phyloP scores from a whole-genome alignment of 352 stramenopile genomes.

The Pythium volutum region DNA sequence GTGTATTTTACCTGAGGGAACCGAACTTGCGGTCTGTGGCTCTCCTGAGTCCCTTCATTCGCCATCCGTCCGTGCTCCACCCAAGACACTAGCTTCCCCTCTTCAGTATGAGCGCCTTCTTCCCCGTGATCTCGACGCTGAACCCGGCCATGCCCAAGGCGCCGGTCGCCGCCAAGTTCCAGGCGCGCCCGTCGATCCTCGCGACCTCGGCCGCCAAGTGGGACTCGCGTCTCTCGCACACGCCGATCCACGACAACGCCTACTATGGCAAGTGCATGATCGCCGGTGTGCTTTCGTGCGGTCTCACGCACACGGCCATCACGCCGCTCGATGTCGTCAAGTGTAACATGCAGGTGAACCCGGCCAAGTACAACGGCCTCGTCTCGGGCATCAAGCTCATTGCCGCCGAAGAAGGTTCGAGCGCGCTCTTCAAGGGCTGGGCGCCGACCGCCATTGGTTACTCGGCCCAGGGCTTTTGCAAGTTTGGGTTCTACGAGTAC shows the following conservation, averaged over 20 bases:
- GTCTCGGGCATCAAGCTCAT: slow-evolving; percentile 83
- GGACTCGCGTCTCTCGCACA: slow-evolving; percentile 79
- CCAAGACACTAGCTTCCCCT: slow-evolving; percentile 17
- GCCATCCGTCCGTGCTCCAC: slow-evolving; percentile 58
- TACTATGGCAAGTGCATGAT: slow-evolving; percentile 96
- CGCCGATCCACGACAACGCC: slow-evolving; percentile 78
- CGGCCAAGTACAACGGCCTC: slow-evolving; percentile 82
- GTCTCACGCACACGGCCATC: slow-evolving; percentile 91
- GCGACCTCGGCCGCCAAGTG: slow-evolving; percentile 80
- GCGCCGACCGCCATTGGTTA: slow-evolving; percentile 91
- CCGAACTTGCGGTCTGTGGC: slow-evolving; percentile 11
- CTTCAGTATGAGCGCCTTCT: slow-evolving; percentile 69
- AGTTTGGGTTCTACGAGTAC: slow-evolving; percentile 95
- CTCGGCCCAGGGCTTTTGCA: slow-evolving; percentile 87
- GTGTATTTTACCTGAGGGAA: slow-evolving; percentile 31
- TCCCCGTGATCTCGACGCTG: slow-evolving; percentile 70
- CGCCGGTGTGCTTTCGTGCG: slow-evolving; percentile 90
- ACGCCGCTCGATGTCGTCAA: slow-evolving; percentile 93
- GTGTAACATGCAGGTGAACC: slow-evolving; percentile 94
- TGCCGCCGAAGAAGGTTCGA: slow-evolving; percentile 78
- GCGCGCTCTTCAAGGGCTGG: slow-evolving; percentile 90
- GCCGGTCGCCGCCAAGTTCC: slow-evolving; percentile 36
- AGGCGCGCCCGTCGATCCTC: slow-evolving; percentile 45
- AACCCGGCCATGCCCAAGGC: slow-evolving; percentile 55
- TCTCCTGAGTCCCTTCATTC: slow-evolving; percentile 43